Conservation (phyloP, 306 rosid species). For the Malus sylvestris region DNA sequence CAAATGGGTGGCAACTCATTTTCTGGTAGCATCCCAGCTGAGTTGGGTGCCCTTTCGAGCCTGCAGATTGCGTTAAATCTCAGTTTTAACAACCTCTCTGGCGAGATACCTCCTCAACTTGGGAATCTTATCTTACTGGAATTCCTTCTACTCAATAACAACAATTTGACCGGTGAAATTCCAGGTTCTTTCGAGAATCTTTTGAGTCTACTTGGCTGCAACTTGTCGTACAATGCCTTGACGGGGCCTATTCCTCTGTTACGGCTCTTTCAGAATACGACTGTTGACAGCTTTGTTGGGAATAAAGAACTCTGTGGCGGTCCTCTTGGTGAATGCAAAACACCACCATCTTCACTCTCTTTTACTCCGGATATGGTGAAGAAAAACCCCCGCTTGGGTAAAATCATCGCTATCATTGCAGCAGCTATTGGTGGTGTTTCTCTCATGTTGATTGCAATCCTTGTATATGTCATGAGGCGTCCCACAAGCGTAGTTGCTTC, state of each 20-base stretch:
- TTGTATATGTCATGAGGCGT: slow-evolving; percentile 55
- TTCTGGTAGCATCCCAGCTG: slow-evolving; percentile 56
- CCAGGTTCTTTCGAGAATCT: slow-evolving; percentile 51
- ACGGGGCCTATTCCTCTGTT: slow-evolving; percentile 54
- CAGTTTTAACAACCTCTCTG: slow-evolving; percentile 66
- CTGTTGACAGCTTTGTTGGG: slow-evolving; percentile 51
- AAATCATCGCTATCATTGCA: slow-evolving; percentile 43
- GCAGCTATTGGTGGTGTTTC: slow-evolving; percentile 66
- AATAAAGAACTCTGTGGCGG: slow-evolving; percentile 70
- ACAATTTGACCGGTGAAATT: slow-evolving; percentile 60
- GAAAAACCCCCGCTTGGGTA: slow-evolving; percentile 23
- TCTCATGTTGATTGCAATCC: slow-evolving; percentile 52
- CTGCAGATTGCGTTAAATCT: slow-evolving; percentile 80
- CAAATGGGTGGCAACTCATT: slow-evolving; percentile 70
- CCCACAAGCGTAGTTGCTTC: slow-evolving; percentile 29
- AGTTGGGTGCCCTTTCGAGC: slow-evolving; percentile 61
- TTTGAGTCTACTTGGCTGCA: slow-evolving; percentile 64
- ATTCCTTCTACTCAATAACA: slow-evolving; percentile 58
- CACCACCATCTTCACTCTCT: slow-evolving; percentile 27
- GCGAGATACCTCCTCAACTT: slow-evolving; percentile 56
- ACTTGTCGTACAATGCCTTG: slow-evolving; percentile 73
- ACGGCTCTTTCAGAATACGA: slow-evolving; percentile 47
- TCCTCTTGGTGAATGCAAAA: slow-evolving; percentile 48
- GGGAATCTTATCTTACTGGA: slow-evolving; percentile 60
- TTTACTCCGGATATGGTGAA: slow-evolving; percentile 12